Base-by-base conservation (phyloP, 805 yeast genomes). In the Starmerella stigmatis region DNA sequence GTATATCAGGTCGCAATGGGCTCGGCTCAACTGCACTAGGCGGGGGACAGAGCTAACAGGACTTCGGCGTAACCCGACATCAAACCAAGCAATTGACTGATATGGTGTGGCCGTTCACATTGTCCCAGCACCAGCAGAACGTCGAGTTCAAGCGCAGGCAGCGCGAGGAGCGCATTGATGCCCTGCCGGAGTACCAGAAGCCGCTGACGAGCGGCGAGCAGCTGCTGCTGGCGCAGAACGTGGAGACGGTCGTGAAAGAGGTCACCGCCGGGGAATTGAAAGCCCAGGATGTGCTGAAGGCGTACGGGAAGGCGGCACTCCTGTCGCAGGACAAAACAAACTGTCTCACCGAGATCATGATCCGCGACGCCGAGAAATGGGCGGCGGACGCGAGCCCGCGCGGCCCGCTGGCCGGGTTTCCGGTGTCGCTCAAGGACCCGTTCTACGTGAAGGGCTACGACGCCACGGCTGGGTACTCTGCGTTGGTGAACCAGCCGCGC, bases 341-440 rank as follows among this genome's bases (percentile, higher is more conserved):
- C 50, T 71, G 76, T 56, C 67, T 75, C 26, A 69, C 79, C 62
- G 81, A 78, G 47, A 68, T 82, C 45, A 67, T 81, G 61, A 71
- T 79, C 53, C 70, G 74, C 34, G 83, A 78, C 50, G 88, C 81
- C 15, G 74, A 71, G 55, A 65, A 77, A 50, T 84, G 79, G 64
- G 75, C 74, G 1, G 68, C 70, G 51, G 60, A 66, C 15, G 65
- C 67, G 40, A 67, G 73, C 43, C 77, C 77, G n/a, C 62, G 71
- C 46, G 78, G 78, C 37, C 78, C 80, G 1, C 64, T 78, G 44
- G 81, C 79, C 35, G 83, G 84, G 2, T 60, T 78, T 51, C 82
- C 83, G 5, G 64, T 78, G 41, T 75, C 82, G 1, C 60, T 78
- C 44, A 78, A 78, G 57, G 84, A 78, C 52, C 77, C 78, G 37